Conservation (phyloP, 306 rosid genomes). For the Aeschynomene evenia region DNA sequence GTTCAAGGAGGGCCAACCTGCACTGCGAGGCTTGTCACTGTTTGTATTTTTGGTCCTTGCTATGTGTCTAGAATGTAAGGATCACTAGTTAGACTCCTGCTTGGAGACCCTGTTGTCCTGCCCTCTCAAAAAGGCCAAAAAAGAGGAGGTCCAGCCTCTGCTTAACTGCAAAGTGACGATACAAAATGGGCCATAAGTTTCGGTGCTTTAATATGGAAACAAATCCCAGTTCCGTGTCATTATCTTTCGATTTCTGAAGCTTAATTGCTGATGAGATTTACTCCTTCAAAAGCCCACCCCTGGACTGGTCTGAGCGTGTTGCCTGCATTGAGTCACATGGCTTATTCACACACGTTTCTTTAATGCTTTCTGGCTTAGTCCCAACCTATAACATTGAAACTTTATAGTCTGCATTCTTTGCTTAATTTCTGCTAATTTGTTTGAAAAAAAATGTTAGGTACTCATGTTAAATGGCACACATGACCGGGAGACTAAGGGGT, state of each 20-base stretch:
- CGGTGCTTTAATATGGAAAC: constrained; percentile 21
- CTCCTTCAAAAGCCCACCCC: not conserved
- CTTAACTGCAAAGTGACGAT: constrained; percentile 11
- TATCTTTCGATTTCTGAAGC: not conserved
- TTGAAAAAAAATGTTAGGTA: constrained; percentile 43
- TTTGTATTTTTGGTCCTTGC: too few relatives aligned
- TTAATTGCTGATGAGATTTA: constrained; percentile 16
- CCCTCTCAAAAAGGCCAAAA: too few relatives aligned
- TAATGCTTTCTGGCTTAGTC: constrained; percentile 13
- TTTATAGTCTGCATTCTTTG: constrained; percentile 1
- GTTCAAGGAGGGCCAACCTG: not conserved
- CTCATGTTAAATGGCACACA: constrained; percentile 70
- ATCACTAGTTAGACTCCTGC: too few relatives aligned
- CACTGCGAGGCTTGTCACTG: too few relatives aligned
- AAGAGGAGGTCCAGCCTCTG: constrained; percentile 1
- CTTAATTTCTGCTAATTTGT: constrained; percentile 2
- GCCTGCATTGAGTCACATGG: constrained; percentile 1
- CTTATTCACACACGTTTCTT: constrained; percentile 22
- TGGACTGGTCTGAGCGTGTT: not conserved
- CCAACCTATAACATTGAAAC: constrained; percentile 3
- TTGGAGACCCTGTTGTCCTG: too few relatives aligned
- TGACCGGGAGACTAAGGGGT: constrained; percentile 85
- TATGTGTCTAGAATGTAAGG: too few relatives aligned
- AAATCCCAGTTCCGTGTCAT: not conserved
- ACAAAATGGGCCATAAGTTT: constrained; percentile 20